These are phyloP conservation scores for Stentor roeselii DNA, from an alignment of 73 alveolate genomes.

Conservation along the genomic window DNA sequence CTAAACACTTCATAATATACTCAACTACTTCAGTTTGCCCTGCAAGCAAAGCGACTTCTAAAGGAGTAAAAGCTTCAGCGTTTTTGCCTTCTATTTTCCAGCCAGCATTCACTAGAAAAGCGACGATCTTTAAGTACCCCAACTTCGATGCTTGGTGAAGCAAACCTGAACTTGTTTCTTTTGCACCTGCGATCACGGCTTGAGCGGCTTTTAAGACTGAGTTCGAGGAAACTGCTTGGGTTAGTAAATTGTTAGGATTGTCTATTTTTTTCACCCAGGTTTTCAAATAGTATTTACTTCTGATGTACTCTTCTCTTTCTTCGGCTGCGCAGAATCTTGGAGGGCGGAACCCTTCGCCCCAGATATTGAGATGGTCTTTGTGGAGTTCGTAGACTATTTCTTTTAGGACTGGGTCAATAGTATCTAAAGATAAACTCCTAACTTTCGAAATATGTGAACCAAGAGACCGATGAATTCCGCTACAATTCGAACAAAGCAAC, in stretches of 20 bases:
- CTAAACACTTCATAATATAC: not conserved
- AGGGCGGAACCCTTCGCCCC: slow-evolving; percentile 24
- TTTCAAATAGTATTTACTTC: slow-evolving; percentile 5
- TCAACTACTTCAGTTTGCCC: not conserved
- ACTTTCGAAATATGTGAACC: slow-evolving; percentile 69
- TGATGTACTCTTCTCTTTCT: not conserved
- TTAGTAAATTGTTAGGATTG: slow-evolving; percentile 5
- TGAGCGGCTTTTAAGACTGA: not conserved
- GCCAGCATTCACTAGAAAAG: not conserved
- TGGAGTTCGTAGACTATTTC: slow-evolving; percentile 3
- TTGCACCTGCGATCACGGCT: slow-evolving; percentile 24
- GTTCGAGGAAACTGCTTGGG: not conserved
- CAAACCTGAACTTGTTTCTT: not conserved
- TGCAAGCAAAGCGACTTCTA: slow-evolving; percentile 10
- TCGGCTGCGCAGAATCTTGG: not conserved
- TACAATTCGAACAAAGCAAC: slow-evolving; percentile 69
- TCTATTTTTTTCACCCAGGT: not conserved
- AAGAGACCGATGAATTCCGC: slow-evolving; percentile 74
- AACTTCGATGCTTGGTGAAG: not conserved
- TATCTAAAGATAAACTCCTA: slow-evolving; percentile 68
- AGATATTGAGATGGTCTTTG: not conserved
- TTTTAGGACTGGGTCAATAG: slow-evolving; percentile 9
- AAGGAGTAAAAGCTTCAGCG: slow-evolving; percentile 6
- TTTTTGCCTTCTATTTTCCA: slow-evolving; percentile 17
- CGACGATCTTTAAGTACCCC: not conserved